Conservation (phyloP, 192 early-diverging fungal genomes). For the Backusella parvicylindrica region DNA sequence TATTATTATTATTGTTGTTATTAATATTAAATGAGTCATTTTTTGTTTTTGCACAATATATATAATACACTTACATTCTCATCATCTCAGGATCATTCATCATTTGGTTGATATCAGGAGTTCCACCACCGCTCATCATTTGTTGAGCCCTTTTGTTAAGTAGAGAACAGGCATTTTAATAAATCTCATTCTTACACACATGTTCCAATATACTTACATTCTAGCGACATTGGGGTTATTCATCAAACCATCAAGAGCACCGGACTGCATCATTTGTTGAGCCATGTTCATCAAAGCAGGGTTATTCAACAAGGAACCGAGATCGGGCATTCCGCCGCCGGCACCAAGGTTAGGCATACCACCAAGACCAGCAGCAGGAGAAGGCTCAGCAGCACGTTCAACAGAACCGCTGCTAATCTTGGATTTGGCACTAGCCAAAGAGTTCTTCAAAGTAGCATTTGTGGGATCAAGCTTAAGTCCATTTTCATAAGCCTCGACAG, state of each 20-base stretch:
- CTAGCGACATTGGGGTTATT: slow-evolving; percentile 87
- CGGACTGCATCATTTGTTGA: slow-evolving; percentile 85
- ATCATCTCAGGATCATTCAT: slow-evolving; percentile 73
- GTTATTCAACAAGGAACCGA: slow-evolving; percentile 84
- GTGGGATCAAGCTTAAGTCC: slow-evolving; percentile 80
- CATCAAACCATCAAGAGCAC: slow-evolving; percentile 80
- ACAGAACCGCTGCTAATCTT: slow-evolving; percentile 43
- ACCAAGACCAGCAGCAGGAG: slow-evolving; percentile 36
- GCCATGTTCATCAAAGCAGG: slow-evolving; percentile 96
- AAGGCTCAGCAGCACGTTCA: slow-evolving; percentile 26
- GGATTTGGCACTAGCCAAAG: slow-evolving; percentile 65
- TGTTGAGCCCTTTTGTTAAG: slow-evolving; percentile 73
- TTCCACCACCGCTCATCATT: slow-evolving; percentile 69
- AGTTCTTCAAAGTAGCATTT: slow-evolving; percentile 78
- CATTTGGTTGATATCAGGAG: slow-evolving; percentile 52
- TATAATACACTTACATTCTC: slow-evolving; percentile 36
- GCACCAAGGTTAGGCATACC: slow-evolving; percentile 28
- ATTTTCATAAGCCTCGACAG: slow-evolving; percentile 86
- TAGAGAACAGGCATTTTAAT: not conserved
- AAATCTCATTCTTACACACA: not conserved
- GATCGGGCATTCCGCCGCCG: slow-evolving; percentile 59
- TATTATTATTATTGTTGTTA: not conserved
- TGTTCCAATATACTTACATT: slow-evolving; percentile 77
- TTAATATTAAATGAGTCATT: not conserved
- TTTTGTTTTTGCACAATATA: not conserved